Evolutionary conservation across 768 basidiomycete species (phyloP), one percentile per base, ranked within the genome.

Genomic region (Termitomyces sp.): DNA sequence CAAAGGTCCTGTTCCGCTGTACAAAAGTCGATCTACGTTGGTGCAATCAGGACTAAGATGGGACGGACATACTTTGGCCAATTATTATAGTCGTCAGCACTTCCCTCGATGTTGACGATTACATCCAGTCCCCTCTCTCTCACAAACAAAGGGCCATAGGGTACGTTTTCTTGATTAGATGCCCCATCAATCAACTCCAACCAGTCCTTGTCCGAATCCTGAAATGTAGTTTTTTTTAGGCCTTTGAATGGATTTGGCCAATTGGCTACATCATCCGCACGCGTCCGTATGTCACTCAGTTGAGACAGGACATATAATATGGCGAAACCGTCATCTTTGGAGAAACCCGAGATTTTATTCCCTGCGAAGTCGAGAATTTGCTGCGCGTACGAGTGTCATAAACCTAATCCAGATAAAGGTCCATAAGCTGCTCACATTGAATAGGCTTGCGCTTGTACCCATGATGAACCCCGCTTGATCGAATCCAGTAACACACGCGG

Each of bases 381-480:
- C 81, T 81, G 55, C 28, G 62, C n/a, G 38, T 9, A 26, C 9
- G 45, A 52, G 1, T 1, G 14, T 38, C 36, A 40, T 30, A 40
- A 13, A 35, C 48, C 3, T 7, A 22, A 32, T 60, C 24, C 46
- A 47, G 9, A 5, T 24, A 24, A 16, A 40, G 22, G 14, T 13
- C 7, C 18, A 48, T 18, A 45, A 11, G 5, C 22, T 26, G 61
- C 73, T 56, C 61, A 82, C 84, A 61, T 85, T 85, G 71, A 89
- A 89, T 26, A 88, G 67, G 62, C 80, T 86, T 18, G 88, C 81
- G 38, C 89, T 90, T 2, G 82, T 83, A 9, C 88, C 91, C 76
- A 90, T 86, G 35, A 92, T 67, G 67, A 90, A 93, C 0, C 79
- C 80, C 0, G 79, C 81, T 67, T 88, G 87, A 65, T 92, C 89